These are phyloP conservation scores for Phytophthora litchii DNA, from an alignment of 352 stramenopile genomes.

Conservation along the genomic window DNA sequence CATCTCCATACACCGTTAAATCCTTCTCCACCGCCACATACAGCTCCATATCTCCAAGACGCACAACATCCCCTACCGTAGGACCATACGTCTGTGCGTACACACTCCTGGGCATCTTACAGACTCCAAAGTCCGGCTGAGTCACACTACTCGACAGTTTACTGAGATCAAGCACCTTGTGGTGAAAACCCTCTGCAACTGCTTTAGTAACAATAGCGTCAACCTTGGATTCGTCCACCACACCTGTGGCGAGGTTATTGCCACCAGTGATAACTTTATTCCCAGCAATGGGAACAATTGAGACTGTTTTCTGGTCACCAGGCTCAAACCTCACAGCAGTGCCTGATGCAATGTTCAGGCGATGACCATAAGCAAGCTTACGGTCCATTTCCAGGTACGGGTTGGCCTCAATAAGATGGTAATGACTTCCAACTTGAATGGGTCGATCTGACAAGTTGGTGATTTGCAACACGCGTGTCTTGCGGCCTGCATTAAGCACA, in stretches of 20 bases:
- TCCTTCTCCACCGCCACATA: slow-evolving; percentile 92
- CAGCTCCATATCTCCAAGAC: slow-evolving; percentile 94
- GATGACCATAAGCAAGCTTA: slow-evolving; percentile 88
- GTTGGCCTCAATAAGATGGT: slow-evolving; percentile 97
- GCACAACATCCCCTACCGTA: slow-evolving; percentile 93
- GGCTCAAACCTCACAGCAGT: slow-evolving; percentile 96
- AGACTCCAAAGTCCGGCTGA: slow-evolving; percentile 42
- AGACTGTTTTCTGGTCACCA: slow-evolving; percentile 95
- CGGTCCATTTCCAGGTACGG: slow-evolving; percentile 95
- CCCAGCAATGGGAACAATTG: slow-evolving; percentile 93
- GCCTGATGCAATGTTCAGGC: slow-evolving; percentile 94
- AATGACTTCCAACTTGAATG: slow-evolving; percentile 95
- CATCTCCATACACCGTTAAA: slow-evolving; percentile 78
- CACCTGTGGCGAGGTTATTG: slow-evolving; percentile 89
- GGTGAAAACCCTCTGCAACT: slow-evolving; percentile 63
- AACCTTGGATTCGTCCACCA: slow-evolving; percentile 62
- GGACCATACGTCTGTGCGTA: slow-evolving; percentile 95
- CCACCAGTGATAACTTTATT: slow-evolving; percentile 87
- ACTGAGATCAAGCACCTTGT: slow-evolving; percentile 46
- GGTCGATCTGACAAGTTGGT: slow-evolving; percentile 96
- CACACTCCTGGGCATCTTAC: slow-evolving; percentile 63
- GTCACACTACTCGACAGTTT: slow-evolving; percentile 29
- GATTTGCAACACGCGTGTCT: slow-evolving; percentile 87
- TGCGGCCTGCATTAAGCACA: slow-evolving; percentile 84
- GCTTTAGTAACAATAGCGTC: slow-evolving; percentile 63